These are phyloP conservation scores for Oropetium thomaeum DNA, from an alignment of 176 grass and related monocot genomes.

Conservation along the genomic window DNA sequence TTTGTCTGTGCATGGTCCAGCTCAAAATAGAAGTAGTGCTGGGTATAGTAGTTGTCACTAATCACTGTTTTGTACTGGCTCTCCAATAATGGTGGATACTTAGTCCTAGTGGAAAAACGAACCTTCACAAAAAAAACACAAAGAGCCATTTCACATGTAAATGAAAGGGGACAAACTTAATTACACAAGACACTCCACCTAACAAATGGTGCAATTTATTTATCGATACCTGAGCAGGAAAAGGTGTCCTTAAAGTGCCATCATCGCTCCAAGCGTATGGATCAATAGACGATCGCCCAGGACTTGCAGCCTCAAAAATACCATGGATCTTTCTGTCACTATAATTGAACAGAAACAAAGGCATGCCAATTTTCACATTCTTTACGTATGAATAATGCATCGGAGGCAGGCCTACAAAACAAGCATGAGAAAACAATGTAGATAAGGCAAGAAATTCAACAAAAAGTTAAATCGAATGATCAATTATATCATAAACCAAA, in stretches of 20 bases:
- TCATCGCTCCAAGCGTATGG: slow-evolving; percentile 81
- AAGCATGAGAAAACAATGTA: slow-evolving; percentile 6
- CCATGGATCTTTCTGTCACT: slow-evolving; percentile 76
- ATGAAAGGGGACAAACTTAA: slow-evolving; percentile 14
- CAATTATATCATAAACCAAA: slow-evolving; percentile 18
- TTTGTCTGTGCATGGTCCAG: slow-evolving; percentile 75
- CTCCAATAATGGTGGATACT: slow-evolving; percentile 60
- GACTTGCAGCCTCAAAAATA: slow-evolving; percentile 73
- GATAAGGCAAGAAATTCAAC: slow-evolving; percentile 12
- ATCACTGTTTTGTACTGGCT: slow-evolving; percentile 71
- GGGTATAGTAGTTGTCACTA: slow-evolving; percentile 68
- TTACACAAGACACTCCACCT: not conserved
- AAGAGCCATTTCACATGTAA: slow-evolving; percentile 8
- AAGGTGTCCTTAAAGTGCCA: slow-evolving; percentile 62
- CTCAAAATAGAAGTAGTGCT: slow-evolving; percentile 77
- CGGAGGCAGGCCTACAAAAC: slow-evolving; percentile 65
- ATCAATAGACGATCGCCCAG: slow-evolving; percentile 76
- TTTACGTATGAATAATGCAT: slow-evolving; percentile 77
- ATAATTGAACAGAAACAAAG: slow-evolving; percentile 94
- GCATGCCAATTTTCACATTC: slow-evolving; percentile 72
- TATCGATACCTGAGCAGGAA: slow-evolving; percentile 72
- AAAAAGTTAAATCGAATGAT: not conserved
- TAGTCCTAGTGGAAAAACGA: slow-evolving; percentile 47
- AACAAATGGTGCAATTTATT: slow-evolving; percentile 23
- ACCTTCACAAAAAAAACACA: slow-evolving; percentile 71